Evolutionary conservation across 176 grass and related monocot species (phyloP).

Genomic region (Bonia amplexicaulis): DNA sequence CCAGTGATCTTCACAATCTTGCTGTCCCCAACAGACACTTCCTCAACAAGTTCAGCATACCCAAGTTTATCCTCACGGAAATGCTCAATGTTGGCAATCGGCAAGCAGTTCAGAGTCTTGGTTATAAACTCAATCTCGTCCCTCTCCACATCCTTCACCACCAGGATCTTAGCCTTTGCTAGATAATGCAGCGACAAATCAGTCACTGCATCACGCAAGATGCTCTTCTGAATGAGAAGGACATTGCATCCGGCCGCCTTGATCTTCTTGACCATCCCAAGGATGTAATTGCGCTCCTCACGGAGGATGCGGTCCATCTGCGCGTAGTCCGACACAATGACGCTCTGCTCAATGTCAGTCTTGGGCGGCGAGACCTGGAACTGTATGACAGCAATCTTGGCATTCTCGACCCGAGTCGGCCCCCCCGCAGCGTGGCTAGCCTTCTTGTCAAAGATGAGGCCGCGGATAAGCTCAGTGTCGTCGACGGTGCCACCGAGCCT

Average conservation of each 20-base stretch:
- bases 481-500: conserved; percentile 82
- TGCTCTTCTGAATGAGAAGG: conserved; percentile 91
- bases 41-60: conserved; percentile 73
- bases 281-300: conserved; percentile 87
- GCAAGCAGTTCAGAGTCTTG: conserved; percentile 86
- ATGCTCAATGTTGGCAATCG: conserved; percentile 94
- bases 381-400: conserved; percentile 94
- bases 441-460: conserved; percentile 90
- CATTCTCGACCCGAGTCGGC: conserved; percentile 62
- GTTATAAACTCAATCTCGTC: conserved; percentile 98
- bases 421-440: conserved; percentile 76
- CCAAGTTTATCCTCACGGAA: conserved; percentile 89
- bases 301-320: conserved; percentile 96
- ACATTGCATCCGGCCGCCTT: conserved; percentile 82
- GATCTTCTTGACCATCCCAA: conserved; percentile 93
- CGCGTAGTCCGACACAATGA: conserved; percentile 82
- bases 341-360: conserved; percentile 94
- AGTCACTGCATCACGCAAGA: conserved; percentile 82
- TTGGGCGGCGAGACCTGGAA: conserved; percentile 93
- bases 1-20: conserved; percentile 81
- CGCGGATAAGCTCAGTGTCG: conserved; percentile 69
- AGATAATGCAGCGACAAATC: conserved; percentile 91
- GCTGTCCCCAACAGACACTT: conserved; percentile 76
- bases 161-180: conserved; percentile 82
- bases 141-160: conserved; percentile 89